Evolutionary conservation across 257 asterid genomes (phyloP).

Genomic region (Solanum etuberosum): DNA sequence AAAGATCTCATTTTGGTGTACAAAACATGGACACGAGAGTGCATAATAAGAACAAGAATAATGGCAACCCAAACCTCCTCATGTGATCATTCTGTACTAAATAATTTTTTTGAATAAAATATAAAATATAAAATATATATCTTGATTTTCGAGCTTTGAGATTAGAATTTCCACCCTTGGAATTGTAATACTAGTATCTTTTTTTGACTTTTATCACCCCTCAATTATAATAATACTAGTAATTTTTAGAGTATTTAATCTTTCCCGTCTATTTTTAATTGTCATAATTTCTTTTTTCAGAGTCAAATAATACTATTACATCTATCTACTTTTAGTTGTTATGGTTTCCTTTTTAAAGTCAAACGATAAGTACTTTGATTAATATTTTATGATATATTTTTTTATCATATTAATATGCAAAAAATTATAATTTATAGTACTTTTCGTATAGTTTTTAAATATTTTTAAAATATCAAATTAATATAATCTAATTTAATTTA

Average conservation of each 20-base stretch:
- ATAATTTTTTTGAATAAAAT: not conserved
- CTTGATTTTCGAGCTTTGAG: constrained; percentile 44
- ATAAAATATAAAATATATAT: not conserved
- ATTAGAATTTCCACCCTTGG: constrained; percentile 38
- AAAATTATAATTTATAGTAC: not conserved
- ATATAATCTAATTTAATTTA: too few relatives aligned
- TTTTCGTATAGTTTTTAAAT: too few relatives aligned
- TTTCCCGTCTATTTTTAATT: rapidly evolving
- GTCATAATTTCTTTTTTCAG: rapidly evolving
- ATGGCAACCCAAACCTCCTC: constrained; percentile 6
- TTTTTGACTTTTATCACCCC: constrained; percentile 40
- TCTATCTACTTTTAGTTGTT: rapidly evolving
- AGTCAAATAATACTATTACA: rapidly evolving
- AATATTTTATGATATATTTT: too few relatives aligned
- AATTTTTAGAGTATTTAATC: too few relatives aligned
- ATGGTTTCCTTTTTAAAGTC: too few relatives aligned
- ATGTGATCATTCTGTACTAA: constrained; percentile 38
- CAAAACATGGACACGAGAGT: not conserved
- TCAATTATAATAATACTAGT: not conserved
- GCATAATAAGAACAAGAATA: not conserved
- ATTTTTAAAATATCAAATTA: too few relatives aligned
- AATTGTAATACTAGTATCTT: constrained; percentile 4
- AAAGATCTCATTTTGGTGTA: not conserved
- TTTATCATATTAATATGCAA: not conserved
- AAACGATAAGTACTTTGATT: too few relatives aligned